Evolutionary conservation across 2,329 filamentous ascomycete genomes (phyloP).

Genomic region (Paraphoma sp.): DNA sequence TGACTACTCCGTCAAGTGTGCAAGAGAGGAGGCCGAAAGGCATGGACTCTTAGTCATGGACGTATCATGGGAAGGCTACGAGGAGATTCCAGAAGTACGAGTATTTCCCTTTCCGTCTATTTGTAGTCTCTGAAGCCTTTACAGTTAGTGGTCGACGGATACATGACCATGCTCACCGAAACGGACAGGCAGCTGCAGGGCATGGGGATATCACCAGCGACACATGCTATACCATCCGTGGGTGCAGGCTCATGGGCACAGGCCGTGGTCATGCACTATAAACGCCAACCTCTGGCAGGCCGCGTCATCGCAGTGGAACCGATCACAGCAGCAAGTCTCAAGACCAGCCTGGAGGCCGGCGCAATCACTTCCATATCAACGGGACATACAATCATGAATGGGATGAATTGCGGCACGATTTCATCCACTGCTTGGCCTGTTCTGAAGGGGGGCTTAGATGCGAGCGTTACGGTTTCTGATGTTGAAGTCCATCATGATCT

Average conservation of each 20-base stretch:
- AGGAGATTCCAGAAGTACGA: constrained; percentile 65
- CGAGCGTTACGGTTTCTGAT: constrained; percentile 66
- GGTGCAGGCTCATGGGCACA: constrained; percentile 78
- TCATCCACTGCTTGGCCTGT: constrained; percentile 70
- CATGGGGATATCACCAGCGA: constrained; percentile 46
- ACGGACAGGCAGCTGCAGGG: constrained; percentile 66
- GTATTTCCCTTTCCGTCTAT: no score
- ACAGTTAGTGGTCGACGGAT: constrained; percentile 79
- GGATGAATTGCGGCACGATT: constrained; percentile 75
- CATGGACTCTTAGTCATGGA: constrained; percentile 70
- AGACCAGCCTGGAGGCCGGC: constrained; percentile 59
- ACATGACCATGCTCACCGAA: constrained; percentile 74
- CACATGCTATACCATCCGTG: constrained; percentile 67
- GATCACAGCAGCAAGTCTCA: constrained; percentile 66
- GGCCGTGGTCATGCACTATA: constrained; percentile 71
- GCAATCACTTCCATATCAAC: constrained; percentile 60
- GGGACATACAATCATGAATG: constrained; percentile 72
- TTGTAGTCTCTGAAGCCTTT: background rate
- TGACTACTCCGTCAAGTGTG: constrained; percentile 65
- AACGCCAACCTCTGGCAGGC: constrained; percentile 45
- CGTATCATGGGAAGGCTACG: constrained; percentile 70
- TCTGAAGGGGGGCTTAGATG: constrained; percentile 65
- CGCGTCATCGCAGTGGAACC: constrained; percentile 73
- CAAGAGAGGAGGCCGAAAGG: constrained; percentile 52
- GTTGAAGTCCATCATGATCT: constrained; percentile 67